Evolutionary conservation across 192 early-diverging fungal species (phyloP).

Genomic region (Neocallimastix lanati): DNA sequence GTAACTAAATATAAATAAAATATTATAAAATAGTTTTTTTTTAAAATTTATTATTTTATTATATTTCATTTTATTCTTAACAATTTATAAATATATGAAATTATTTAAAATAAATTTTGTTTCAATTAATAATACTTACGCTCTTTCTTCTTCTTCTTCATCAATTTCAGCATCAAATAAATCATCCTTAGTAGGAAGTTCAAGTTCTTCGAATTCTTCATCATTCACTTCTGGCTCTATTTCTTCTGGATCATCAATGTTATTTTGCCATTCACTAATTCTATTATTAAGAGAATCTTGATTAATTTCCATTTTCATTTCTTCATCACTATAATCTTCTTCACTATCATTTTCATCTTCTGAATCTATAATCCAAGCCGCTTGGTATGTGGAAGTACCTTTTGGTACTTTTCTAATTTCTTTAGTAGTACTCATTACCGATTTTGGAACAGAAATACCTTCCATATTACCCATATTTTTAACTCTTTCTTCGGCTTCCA

Average conservation of each 20-base stretch:
- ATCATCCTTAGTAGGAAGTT: constrained; percentile 12
- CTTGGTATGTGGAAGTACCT: constrained; percentile 93
- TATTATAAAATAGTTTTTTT: no score
- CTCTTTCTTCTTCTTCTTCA: constrained; percentile 10
- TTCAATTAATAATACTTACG: background rate
- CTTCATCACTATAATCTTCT: constrained; percentile 19
- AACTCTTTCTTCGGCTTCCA: constrained; percentile 42
- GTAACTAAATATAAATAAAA: no score
- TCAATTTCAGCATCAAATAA: constrained; percentile 21
- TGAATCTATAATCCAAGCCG: constrained; percentile 87
- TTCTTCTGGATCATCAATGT: background rate
- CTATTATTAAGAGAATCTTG: constrained; percentile 2
- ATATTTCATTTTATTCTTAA: no score
- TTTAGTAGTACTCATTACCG: constrained; percentile 1
- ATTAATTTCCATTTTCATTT: constrained; percentile 19
- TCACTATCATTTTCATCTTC: constrained; percentile 41
- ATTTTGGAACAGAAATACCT: constrained; percentile 9
- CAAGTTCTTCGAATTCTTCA: constrained; percentile 28
- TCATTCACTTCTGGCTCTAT: constrained; percentile 4
- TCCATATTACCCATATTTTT: constrained; percentile 14
- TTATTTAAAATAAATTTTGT: no score
- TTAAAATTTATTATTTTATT: no score
- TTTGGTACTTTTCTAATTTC: constrained; percentile 55
- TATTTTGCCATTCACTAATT: constrained; percentile 7
- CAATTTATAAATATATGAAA: no score